A percentile compares a stretch with the other conserved stretches of the same genome.
Evolutionary conservation across 768 basidiomycete species (phyloP).

Genomic region (Boletales sp.): DNA sequence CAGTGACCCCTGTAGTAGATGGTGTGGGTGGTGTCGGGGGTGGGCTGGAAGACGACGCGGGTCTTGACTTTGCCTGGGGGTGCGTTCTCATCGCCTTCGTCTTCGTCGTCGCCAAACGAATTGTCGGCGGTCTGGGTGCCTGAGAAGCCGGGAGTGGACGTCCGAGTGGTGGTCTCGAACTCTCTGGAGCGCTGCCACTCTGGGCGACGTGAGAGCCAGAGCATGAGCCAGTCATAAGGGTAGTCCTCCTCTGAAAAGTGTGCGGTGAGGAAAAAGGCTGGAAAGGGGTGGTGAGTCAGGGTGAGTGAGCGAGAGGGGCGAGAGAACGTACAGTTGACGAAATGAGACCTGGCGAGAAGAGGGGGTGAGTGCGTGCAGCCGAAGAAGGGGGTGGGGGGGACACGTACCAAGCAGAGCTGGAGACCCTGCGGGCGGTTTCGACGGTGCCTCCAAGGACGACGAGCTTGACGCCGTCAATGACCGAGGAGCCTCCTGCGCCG

Average conservation of each 20-base stretch:
- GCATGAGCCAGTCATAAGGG: constrained; percentile 89
- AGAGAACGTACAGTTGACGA: constrained; percentile 72
- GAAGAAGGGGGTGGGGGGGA: neutral
- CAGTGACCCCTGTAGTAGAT: constrained; percentile 85
- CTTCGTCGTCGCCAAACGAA: constrained; percentile 51
- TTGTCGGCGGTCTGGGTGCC: constrained; percentile 45
- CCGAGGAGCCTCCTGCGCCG: constrained; percentile 68
- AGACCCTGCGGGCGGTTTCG: constrained; percentile 78
- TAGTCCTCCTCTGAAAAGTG: constrained; percentile 90
- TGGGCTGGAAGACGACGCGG: constrained; percentile 85
- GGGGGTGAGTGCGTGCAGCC: constrained; percentile 6
- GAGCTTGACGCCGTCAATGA: constrained; percentile 87
- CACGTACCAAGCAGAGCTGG: constrained; percentile 75
- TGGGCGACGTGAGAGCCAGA: constrained; percentile 81
- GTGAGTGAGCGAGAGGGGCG: neutral
- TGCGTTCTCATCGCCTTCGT: constrained; percentile 43
- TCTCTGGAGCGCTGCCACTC: constrained; percentile 89
- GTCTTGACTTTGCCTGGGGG: constrained; percentile 66
- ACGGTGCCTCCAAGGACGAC: constrained; percentile 87
- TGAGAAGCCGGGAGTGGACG: constrained; percentile 57
- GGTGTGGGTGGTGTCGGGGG: constrained; percentile 83
- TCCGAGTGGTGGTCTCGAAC: constrained; percentile 83
- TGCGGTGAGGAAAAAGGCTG: constrained; percentile 85
- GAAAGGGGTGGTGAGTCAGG: constrained; percentile 3
- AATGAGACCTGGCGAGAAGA: constrained; percentile 58